Percentiles rank a stretch among this genome's conserved stretches.
Evolutionary conservation across 306 rosid genomes (phyloP).

Genomic region (Rosa persica): DNA sequence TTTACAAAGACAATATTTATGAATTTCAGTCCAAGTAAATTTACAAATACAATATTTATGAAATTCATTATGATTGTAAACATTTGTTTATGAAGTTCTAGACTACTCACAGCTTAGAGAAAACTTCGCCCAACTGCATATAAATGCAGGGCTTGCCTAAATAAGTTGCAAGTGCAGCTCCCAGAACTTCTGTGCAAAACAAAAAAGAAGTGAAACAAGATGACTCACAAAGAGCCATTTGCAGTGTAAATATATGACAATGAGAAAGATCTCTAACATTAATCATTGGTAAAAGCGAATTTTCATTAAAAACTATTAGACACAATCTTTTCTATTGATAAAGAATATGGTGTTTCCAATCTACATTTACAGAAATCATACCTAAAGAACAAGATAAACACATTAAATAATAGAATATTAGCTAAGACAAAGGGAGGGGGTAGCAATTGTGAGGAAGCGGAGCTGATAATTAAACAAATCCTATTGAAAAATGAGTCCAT

Average conservation of each 20-base stretch:
- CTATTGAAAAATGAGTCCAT: no score
- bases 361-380: not conserved
- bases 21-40: no score
- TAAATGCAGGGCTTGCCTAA: slow-evolving; percentile 90
- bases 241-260: not conserved
- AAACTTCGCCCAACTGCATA: slow-evolving; percentile 98
- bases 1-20: no score
- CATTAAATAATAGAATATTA: not conserved
- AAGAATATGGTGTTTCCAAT: not conserved
- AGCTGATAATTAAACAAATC: not conserved
- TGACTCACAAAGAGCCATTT: slow-evolving; percentile 23
- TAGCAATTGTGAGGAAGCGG: not conserved
- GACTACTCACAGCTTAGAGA: slow-evolving; percentile 78
- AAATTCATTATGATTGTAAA: not conserved
- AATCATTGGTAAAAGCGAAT: not conserved
- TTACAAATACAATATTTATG: not conserved
- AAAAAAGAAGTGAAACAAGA: not conserved
- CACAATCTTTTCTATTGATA: not conserved
- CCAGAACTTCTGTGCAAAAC: slow-evolving; percentile 61
- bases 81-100: slow-evolving; percentile 15
- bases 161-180: slow-evolving; percentile 77
- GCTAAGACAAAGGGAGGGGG: not conserved
- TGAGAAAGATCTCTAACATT: not conserved
- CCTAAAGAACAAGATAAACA: not conserved
- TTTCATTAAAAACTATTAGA: not conserved